Evolutionary conservation across 2,329 filamentous ascomycete species (phyloP).

Genomic region (Fusarium sp.): DNA sequence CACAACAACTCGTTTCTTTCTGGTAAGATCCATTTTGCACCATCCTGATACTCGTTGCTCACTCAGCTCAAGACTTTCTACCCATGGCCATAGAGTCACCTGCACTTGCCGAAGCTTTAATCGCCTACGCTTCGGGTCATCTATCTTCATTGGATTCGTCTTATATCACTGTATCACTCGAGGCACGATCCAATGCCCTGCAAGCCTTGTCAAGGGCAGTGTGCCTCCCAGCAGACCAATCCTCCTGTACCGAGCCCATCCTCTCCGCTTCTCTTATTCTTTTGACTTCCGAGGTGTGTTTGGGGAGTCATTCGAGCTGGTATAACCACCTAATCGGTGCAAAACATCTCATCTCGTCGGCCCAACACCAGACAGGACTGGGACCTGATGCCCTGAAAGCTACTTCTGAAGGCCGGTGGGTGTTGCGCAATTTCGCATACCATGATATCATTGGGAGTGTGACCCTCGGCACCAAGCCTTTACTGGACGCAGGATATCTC

Average conservation of each 20-base stretch:
- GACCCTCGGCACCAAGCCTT: background rate
- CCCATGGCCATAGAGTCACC: background rate
- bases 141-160: background rate
- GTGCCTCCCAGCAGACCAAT: background rate
- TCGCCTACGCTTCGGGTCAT: background rate
- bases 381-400: background rate
- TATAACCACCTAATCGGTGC: background rate
- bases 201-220: background rate
- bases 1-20: background rate
- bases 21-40: background rate
- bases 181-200: background rate
- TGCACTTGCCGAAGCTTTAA: background rate
- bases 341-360: background rate
- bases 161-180: background rate
- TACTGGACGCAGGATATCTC: background rate
- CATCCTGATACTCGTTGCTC: background rate
- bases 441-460: background rate
- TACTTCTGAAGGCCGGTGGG: background rate
- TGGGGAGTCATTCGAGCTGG: background rate
- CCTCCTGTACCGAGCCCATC: background rate
- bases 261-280: background rate
- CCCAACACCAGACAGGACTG: background rate
- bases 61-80: background rate
- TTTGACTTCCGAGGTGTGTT: background rate
- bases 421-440: background rate